These are phyloP conservation scores for Agapanthus africanus DNA, from an alignment of 106 monocot genomes.

Conservation along the genomic window DNA sequence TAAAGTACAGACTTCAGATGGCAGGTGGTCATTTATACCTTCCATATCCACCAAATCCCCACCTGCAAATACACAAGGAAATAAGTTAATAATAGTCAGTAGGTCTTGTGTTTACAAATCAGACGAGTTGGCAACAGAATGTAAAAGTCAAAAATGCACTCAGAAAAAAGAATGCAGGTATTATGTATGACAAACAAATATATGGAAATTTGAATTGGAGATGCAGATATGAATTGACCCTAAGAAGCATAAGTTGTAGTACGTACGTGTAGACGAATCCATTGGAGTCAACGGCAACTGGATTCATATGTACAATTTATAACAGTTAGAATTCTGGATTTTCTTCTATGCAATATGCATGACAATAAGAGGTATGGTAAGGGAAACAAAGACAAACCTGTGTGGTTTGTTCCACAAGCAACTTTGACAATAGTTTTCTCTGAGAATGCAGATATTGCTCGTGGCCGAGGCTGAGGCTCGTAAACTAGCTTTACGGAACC, in stretches of 20 bases:
- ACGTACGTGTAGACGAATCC: slow-evolving; percentile 98
- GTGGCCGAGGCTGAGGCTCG: slow-evolving; percentile 86
- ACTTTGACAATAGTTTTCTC: slow-evolving; percentile 78
- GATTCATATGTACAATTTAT: slow-evolving; percentile 6
- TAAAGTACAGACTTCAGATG: not conserved
- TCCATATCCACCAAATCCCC: slow-evolving; percentile 99
- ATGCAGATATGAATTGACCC: not conserved
- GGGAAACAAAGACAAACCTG: slow-evolving; percentile 47
- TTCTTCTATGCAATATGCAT: slow-evolving; percentile 4
- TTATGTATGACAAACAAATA: too few relatives aligned
- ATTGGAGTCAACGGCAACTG: slow-evolving; percentile 92
- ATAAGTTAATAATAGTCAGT: slow-evolving; percentile 1
- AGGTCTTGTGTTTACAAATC: not conserved
- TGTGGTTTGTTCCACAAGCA: slow-evolving; percentile 96
- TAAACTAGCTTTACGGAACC: slow-evolving; percentile 76
- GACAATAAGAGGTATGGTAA: not conserved
- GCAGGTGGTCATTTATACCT: slow-evolving; percentile 31
- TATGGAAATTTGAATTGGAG: not conserved
- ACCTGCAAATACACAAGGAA: slow-evolving; percentile 37
- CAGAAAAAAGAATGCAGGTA: too few relatives aligned
- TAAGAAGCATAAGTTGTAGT: not conserved
- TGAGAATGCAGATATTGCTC: slow-evolving; percentile 69
- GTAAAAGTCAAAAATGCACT: not conserved
- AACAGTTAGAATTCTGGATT: slow-evolving; percentile 4
- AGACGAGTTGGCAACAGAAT: not conserved